Percentiles rank a stretch among this genome's conserved stretches.
These are phyloP conservation scores for Fraxinus platypoda DNA, from an alignment of 305 asterid genomes.

Conservation along the genomic window DNA sequence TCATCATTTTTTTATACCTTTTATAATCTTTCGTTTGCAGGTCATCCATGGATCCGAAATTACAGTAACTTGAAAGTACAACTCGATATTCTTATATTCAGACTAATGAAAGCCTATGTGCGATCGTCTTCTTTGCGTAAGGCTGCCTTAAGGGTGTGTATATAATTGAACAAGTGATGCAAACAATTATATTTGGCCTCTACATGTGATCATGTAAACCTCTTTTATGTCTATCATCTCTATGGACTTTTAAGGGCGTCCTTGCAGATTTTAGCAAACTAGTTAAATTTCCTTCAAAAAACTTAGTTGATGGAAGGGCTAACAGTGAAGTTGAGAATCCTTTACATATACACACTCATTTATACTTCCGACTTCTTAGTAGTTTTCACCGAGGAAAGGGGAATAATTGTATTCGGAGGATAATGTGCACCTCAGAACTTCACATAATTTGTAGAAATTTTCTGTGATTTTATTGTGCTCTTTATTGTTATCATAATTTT, in stretches of 20 bases:
- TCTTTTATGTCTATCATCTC: not conserved
- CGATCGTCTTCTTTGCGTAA: slow-evolving; percentile 67
- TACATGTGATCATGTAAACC: not conserved
- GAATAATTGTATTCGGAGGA: not conserved
- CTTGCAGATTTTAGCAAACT: not conserved
- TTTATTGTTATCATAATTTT: not conserved
- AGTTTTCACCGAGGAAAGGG: not conserved
- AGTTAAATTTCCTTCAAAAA: not conserved
- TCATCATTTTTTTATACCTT: not conserved
- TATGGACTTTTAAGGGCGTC: not conserved
- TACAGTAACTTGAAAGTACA: slow-evolving; percentile 34
- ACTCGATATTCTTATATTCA: slow-evolving; percentile 53
- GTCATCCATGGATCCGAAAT: slow-evolving; percentile 74
- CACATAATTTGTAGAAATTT: not conserved
- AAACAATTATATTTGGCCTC: not conserved
- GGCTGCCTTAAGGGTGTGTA: slow-evolving; percentile 75
- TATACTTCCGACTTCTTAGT: not conserved
- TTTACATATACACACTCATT: not conserved
- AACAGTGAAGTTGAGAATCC: not conserved
- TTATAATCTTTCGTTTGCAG: slow-evolving; percentile 36
- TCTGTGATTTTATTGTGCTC: not conserved
- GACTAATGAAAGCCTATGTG: slow-evolving; percentile 64
- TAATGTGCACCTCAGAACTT: not conserved
- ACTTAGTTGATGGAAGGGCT: not conserved
- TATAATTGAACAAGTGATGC: not conserved